Evolutionary conservation across 2,329 filamentous ascomycete genomes (phyloP).

Genomic region (Didymosphaeria variabile): DNA sequence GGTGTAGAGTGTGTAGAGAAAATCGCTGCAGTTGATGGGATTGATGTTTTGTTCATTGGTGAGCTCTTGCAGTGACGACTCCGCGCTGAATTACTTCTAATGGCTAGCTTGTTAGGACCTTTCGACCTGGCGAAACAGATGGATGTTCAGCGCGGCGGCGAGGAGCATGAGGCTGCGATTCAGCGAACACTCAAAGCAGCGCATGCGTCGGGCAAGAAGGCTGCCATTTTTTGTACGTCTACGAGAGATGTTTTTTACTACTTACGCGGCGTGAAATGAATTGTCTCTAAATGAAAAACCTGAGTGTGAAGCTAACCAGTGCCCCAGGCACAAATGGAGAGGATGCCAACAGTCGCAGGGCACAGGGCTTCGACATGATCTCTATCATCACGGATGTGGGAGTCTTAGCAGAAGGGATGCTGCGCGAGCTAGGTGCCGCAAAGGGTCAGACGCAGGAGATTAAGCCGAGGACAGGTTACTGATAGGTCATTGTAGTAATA

Average conservation of each 20-base stretch:
- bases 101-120: neutral
- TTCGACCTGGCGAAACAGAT: slow-evolving; percentile 5
- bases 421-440: neutral
- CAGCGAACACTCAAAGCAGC: slow-evolving; percentile 3
- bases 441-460: neutral
- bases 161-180: slow-evolving; percentile 4
- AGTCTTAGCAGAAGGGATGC: slow-evolving; percentile 3
- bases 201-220: slow-evolving; percentile 1
- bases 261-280: neutral
- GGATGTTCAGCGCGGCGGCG: slow-evolving; percentile 1
- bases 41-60: slow-evolving; percentile 37
- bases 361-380: slow-evolving; percentile 3
- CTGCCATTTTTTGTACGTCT: slow-evolving; percentile 6
- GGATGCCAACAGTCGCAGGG: slow-evolving; percentile 3
- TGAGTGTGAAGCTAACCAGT: neutral
- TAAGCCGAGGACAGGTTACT: neutral
- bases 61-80: neutral
- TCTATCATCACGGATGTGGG: slow-evolving; percentile 2
- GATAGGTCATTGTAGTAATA: neutral
- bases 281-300: neutral
- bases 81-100: neutral
- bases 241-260: neutral
- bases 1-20: slow-evolving; percentile 56
- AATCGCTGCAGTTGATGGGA: slow-evolving; percentile 53
- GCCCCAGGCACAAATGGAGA: neutral